A percentile compares a stretch with the other conserved stretches of the same genome.
phyloP scores from a whole-genome alignment of 2,329 filamentous ascomycete species.

The Thielaviopsis euricoi region DNA sequence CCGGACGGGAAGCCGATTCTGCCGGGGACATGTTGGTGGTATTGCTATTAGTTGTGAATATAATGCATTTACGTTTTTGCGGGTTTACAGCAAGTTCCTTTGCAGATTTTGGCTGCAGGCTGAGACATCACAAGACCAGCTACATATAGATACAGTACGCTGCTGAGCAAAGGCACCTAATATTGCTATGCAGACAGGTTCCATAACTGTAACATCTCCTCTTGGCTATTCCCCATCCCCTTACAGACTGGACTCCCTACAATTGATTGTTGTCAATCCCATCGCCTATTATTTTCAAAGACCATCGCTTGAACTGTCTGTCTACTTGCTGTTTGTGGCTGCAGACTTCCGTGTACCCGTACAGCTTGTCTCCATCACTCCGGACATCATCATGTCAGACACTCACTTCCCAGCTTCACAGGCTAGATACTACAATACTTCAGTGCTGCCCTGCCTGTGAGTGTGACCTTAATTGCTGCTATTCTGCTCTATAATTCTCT shows the following conservation, averaged over 20 bases:
- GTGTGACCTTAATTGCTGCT: background rate
- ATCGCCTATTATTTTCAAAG: too few species aligned
- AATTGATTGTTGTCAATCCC: too few species aligned
- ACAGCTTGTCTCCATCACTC: background rate
- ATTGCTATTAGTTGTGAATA: too few species aligned
- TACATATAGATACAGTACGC: too few species aligned
- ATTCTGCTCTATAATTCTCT: background rate
- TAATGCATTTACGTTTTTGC: too few species aligned
- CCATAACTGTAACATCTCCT: too few species aligned
- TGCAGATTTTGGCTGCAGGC: background rate
- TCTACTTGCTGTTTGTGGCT: background rate
- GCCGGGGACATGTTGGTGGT: too few species aligned
- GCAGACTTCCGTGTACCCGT: background rate
- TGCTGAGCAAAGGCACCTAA: background rate
- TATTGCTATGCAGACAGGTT: too few species aligned
- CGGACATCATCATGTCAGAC: background rate
- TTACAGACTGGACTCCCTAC: too few species aligned
- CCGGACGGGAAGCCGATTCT: too few species aligned
- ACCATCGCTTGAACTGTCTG: background rate
- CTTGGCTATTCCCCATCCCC: too few species aligned
- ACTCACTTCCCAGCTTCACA: background rate
- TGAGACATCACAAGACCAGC: background rate
- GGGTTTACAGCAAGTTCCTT: too few species aligned
- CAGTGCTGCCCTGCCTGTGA: background rate
- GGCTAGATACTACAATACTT: background rate